A percentile compares a stretch with the other conserved stretches of the same genome.
These are phyloP conservation scores for Allium sativum DNA, from an alignment of 106 monocot genomes.

Conservation along the genomic window DNA sequence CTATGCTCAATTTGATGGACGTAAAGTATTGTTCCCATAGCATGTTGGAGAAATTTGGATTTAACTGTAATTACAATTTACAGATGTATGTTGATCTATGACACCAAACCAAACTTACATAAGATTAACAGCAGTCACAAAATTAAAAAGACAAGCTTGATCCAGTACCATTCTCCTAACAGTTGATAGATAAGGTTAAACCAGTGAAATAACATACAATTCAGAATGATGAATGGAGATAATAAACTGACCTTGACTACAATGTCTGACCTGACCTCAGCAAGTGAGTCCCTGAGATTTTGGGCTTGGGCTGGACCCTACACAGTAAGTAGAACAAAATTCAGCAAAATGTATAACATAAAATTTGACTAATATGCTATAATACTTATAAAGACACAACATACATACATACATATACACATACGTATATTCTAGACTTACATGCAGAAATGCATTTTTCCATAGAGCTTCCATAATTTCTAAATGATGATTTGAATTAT, in stretches of 20 bases:
- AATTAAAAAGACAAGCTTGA: background rate
- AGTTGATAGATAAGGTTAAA: background rate
- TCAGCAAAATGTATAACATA: too few species aligned
- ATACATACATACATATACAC: background rate
- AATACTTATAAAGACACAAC: background rate
- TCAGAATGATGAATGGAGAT: background rate
- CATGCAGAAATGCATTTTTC: too few species aligned
- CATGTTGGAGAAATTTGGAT: background rate
- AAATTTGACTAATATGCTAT: too few species aligned
- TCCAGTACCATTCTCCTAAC: background rate
- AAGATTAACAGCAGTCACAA: background rate
- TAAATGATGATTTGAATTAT: too few species aligned
- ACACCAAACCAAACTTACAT: background rate
- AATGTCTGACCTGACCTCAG: constrained; percentile 35
- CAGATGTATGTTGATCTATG: background rate
- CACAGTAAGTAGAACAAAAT: constrained; percentile 1
- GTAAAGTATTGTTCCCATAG: too few species aligned
- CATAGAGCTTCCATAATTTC: too few species aligned
- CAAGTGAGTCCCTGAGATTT: constrained; percentile 47
- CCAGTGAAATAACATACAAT: background rate
- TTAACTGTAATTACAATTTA: background rate
- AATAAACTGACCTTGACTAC: constrained; percentile 32
- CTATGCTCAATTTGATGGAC: too few species aligned
- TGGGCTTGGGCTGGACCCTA: constrained; percentile 57
- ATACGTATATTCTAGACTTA: background rate